Evolutionary conservation across 495 filamentous ascomycete species (phyloP).

Genomic region (Apodospora peruviana): DNA sequence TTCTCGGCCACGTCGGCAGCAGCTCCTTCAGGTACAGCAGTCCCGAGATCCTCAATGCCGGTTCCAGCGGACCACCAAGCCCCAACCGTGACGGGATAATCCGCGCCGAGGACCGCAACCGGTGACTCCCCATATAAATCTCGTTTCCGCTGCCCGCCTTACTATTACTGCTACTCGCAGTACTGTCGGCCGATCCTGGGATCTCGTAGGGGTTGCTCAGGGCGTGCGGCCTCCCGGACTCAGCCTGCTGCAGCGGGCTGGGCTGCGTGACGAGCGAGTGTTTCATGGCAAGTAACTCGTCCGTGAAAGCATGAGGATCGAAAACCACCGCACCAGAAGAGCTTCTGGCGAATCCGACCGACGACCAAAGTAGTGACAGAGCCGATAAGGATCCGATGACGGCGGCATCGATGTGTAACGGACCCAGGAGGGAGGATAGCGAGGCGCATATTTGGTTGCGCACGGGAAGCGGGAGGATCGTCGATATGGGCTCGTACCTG

Average conservation of each 20-base stretch:
- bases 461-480: slow-evolving; percentile 4
- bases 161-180: background rate
- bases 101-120: slow-evolving; percentile 5
- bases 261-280: slow-evolving; percentile 18
- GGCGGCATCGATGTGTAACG: slow-evolving; percentile 7
- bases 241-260: slow-evolving; percentile 8
- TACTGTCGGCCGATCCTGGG: background rate
- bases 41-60: slow-evolving; percentile 18
- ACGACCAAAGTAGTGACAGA: slow-evolving; percentile 13
- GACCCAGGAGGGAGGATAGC: slow-evolving; percentile 11
- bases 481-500: slow-evolving; percentile 6
- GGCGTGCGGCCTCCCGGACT: slow-evolving; percentile 1
- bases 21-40: slow-evolving; percentile 23
- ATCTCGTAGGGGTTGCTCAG: background rate
- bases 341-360: slow-evolving; percentile 12
- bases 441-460: slow-evolving; percentile 2
- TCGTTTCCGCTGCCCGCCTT: slow-evolving; percentile 4
- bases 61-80: slow-evolving; percentile 8
- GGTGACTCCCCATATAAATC: slow-evolving; percentile 17
- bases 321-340: slow-evolving; percentile 10
- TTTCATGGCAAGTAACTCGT: slow-evolving; percentile 20
- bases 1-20: slow-evolving; percentile 21
- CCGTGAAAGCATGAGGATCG: slow-evolving; percentile 24
- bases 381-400: slow-evolving; percentile 9
- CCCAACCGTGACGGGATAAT: slow-evolving; percentile 4